phyloP scores from a whole-genome alignment of 2,329 filamentous ascomycete genomes.

The Pyrenophora graminea region DNA sequence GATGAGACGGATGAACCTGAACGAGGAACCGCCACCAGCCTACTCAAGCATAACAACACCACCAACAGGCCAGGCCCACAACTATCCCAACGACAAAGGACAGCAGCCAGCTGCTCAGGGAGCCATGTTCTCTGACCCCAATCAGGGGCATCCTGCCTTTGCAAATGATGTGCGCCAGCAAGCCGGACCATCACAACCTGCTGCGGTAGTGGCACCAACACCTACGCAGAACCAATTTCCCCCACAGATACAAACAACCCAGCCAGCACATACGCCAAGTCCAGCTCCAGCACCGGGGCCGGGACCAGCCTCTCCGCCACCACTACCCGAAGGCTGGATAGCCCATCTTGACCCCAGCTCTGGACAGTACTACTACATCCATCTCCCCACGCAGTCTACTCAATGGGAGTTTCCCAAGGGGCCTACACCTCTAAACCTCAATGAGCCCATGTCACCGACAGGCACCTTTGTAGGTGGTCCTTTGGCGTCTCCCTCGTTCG shows the following conservation, averaged over 20 bases:
- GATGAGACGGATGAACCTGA: conserved; percentile 78
- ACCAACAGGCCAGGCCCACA: conserved; percentile 50
- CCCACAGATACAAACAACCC: conserved; percentile 28
- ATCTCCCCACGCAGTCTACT: conserved; percentile 90
- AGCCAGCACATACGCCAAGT: conserved; percentile 46
- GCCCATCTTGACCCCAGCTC: conserved; percentile 94
- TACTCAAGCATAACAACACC: conserved; percentile 73
- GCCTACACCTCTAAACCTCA: conserved; percentile 83
- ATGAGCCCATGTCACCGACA: conserved; percentile 82
- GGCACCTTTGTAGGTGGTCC: conserved; percentile 52
- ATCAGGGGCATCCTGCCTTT: conserved; percentile 80
- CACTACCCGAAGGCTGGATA: conserved; percentile 96
- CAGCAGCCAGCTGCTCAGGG: conserved; percentile 46
- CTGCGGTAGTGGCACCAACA: conserved; percentile 35
- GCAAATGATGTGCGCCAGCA: conserved; percentile 75
- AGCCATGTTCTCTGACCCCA: conserved; percentile 44
- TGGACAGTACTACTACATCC: conserved; percentile 98
- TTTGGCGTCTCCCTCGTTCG: conserved; percentile 53
- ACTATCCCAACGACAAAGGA: conserved; percentile 79
- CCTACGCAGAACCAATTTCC: conserved; percentile 36
- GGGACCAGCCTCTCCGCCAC: conserved; percentile 82
- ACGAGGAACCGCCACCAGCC: conserved; percentile 88
- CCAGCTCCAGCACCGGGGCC: conserved; percentile 62
- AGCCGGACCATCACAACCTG: conserved; percentile 47
- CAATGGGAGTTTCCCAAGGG: conserved; percentile 99